phyloP scores from a whole-genome alignment of 805 yeast species.

The Metschnikowia gelsemii region DNA sequence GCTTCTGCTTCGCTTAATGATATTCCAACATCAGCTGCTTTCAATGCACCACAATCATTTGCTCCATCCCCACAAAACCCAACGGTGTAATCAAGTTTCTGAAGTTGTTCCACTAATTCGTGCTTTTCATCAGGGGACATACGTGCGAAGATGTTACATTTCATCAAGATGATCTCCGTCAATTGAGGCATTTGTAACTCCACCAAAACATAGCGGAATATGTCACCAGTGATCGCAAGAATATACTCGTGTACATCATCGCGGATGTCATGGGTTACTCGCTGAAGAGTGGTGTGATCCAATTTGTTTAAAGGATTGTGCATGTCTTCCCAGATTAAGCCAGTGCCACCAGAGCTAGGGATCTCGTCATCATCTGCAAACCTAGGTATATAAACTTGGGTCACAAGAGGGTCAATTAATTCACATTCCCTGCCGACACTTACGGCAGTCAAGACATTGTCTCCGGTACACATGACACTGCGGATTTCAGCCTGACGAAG shows the following conservation, averaged over 20 bases:
- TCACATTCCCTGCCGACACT: conserved; percentile 89
- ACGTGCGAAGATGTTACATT: conserved; percentile 81
- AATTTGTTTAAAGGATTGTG: conserved; percentile 54
- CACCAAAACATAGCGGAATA: conserved; percentile 74
- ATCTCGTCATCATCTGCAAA: conserved; percentile 39
- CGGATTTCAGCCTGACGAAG: conserved; percentile 70
- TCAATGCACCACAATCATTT: conserved; percentile 96
- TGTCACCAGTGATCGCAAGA: conserved; percentile 90
- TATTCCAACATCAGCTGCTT: conserved; percentile 96
- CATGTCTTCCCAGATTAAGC: conserved; percentile 67
- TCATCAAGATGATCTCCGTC: conserved; percentile 62
- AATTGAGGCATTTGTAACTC: conserved; percentile 41
- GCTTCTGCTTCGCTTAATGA: conserved; percentile 98
- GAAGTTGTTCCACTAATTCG: conserved; percentile 86
- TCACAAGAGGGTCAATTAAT: conserved; percentile 47
- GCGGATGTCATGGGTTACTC: conserved; percentile 31
- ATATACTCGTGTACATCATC: conserved; percentile 44
- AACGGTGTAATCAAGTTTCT: conserved; percentile 81
- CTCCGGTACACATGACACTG: conserved; percentile 97
- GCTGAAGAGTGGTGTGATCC: conserved; percentile 63
- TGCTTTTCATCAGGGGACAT: conserved; percentile 99
- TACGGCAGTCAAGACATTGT: conserved; percentile 88
- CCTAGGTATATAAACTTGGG: conserved; percentile 52
- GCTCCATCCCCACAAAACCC: conserved; percentile 99
- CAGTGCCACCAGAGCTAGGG: conserved; percentile 30